phyloP scores from a whole-genome alignment of 139 green algal species.

The Coccomyxa sp. region DNA sequence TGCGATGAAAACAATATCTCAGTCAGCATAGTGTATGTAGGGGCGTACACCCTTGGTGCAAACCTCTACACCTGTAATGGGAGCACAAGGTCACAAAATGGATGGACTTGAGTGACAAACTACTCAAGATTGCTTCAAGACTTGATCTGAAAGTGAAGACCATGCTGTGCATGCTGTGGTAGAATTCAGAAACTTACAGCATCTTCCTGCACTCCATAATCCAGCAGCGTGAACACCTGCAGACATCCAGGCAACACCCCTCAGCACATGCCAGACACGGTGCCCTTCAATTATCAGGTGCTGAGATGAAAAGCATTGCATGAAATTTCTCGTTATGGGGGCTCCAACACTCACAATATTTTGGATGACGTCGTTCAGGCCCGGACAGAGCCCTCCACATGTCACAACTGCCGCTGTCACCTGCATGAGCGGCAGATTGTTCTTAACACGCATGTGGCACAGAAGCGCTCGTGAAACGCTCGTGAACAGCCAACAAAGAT shows the following conservation, averaged over 20 bases:
- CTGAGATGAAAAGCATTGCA: neutral
- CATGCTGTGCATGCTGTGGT: neutral
- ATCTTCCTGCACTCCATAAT: constrained; percentile 81
- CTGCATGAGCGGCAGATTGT: constrained; percentile 29
- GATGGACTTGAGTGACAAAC: neutral
- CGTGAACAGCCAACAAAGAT: neutral
- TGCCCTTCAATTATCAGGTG: neutral
- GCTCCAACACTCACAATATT: constrained; percentile 60
- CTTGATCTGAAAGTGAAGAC: neutral
- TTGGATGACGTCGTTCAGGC: constrained; percentile 93
- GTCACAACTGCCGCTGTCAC: constrained; percentile 89
- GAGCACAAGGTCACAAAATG: neutral
- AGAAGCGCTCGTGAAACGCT: too few species aligned
- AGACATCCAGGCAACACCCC: neutral
- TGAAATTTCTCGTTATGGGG: constrained; percentile 15
- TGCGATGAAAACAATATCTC: constrained; percentile 22
- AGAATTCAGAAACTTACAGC: constrained; percentile 23
- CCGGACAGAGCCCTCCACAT: constrained; percentile 92
- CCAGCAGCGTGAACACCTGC: constrained; percentile 30
- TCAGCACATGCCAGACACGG: neutral
- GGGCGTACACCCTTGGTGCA: neutral
- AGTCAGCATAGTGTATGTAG: too few species aligned
- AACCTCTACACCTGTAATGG: neutral
- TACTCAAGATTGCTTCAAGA: neutral
- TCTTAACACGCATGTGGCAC: neutral